Base-by-base conservation (phyloP, 1,284 basidiomycete genomes). In the Trametes pubescens region DNA sequence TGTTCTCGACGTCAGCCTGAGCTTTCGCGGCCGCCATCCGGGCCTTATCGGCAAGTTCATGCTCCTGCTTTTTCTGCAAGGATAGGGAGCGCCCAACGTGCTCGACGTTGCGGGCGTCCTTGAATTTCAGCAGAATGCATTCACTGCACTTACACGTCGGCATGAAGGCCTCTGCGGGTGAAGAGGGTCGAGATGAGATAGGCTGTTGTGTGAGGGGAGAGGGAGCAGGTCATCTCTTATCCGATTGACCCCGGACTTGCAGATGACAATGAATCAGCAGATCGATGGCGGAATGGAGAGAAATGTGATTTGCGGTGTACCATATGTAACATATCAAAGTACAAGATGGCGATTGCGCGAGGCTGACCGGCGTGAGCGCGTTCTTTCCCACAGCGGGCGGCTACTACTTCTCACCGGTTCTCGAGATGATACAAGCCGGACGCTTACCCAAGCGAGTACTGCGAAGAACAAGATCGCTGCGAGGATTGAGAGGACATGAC, bases 131-230 rank as follows among this genome's bases (percentile, higher is more conserved):
- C 34, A 22, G n/a, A 22, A 37, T 52, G n/a, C 51, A 52, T 38
- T 37, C 24, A 35, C 51, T 52, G 35, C 51, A 52, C 35, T 37
- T 34, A 37, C 51, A 52, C 10, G 24, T 38, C 16, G 51, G 51
- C 51, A 52, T 52, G 35, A 26, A 24, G n/a, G 26, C 46, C 22
- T 48, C 22, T 14, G 37, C 37, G 10, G 8, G 37, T 26, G 26
- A 24, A 48, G 22, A 8, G 46, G 46, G 46, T 13, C 2, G 22
- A 47, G 44, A 22, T 16, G 16, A 14, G 6, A 14, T 7, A 35
- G 34, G 6, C 37, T 38, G 37, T 14, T 8, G 14, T 8, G 16
- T 14, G 14, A 13, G 34, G 16, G 37, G 8, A 38, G 16, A 14
- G 8, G 37, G 37, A 10, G 14, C n/a, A 14, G 8, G 37, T 10